Conservation (phyloP, 2,329 filamentous ascomycete genomes). For the Colletotrichum lentis region DNA sequence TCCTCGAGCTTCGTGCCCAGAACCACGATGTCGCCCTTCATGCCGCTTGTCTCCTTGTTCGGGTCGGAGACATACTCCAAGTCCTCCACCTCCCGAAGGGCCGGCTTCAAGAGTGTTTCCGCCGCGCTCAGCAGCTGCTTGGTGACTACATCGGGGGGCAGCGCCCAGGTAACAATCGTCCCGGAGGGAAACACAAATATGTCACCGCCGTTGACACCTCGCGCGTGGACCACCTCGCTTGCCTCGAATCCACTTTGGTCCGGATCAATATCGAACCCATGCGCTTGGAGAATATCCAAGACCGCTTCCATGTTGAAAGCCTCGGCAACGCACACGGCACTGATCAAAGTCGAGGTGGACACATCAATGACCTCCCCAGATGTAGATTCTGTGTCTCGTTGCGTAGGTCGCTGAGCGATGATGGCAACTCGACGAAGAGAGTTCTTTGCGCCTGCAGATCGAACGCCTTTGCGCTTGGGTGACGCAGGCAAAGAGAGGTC, state of each 20-base stretch:
- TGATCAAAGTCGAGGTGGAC: conserved; percentile 58
- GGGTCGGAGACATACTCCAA: conserved; percentile 85
- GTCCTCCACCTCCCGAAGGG: conserved; percentile 83
- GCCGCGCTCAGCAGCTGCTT: conserved; percentile 79
- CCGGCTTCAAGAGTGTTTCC: conserved; percentile 72
- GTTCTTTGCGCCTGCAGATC: conserved; percentile 65
- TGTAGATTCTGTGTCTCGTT: conserved; percentile 54
- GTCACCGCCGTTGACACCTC: conserved; percentile 74
- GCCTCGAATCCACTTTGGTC: conserved; percentile 68
- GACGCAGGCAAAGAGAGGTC: conserved; percentile 1
- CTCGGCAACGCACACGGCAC: conserved; percentile 69
- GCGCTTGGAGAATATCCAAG: conserved; percentile 62
- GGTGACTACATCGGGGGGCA: conserved; percentile 79
- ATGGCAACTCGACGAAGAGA: conserved; percentile 86
- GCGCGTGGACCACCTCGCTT: conserved; percentile 69
- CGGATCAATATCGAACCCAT: conserved; percentile 69
- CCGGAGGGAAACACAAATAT: conserved; percentile 96
- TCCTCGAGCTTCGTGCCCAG: conserved; percentile 76
- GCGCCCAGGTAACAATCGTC: conserved; percentile 90
- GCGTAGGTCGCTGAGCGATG: conserved; percentile 74
- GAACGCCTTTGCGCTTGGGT: conserved; percentile 57
- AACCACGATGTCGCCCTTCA: conserved; percentile 88
- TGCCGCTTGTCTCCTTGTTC: conserved; percentile 74
- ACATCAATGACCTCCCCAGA: conserved; percentile 43
- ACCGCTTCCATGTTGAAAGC: conserved; percentile 71